Evolutionary conservation across 2,329 filamentous ascomycete genomes (phyloP).

Genomic region (Plenodomus tracheiphilus): DNA sequence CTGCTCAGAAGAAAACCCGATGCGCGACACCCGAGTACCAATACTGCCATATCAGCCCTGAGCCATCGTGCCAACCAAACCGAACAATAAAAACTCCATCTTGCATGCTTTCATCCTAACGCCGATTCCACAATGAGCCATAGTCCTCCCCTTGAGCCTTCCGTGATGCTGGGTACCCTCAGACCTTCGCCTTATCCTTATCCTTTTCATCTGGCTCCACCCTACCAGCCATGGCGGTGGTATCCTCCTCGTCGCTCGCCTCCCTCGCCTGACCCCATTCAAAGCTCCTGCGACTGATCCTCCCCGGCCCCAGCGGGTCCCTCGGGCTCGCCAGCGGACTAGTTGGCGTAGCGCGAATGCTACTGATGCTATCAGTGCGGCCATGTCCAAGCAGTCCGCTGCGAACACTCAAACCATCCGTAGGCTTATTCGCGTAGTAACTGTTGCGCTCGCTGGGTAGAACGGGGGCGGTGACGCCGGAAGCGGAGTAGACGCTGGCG

Average conservation of each 20-base stretch:
- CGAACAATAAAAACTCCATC: too few species aligned
- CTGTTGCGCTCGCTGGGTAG: constrained; percentile 78
- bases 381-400: constrained; percentile 78
- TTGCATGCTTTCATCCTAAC: neutral
- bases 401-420: constrained; percentile 75
- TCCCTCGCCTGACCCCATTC: constrained; percentile 43
- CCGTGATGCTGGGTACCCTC: too few species aligned
- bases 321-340: constrained; percentile 65
- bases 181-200: neutral
- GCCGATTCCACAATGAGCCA: neutral
- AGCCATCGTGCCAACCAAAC: too few species aligned
- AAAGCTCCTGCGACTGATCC: constrained; percentile 38
- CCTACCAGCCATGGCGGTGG: constrained; percentile 1
- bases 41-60: too few species aligned
- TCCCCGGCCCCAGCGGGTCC: constrained; percentile 37
- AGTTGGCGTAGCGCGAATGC: constrained; percentile 60
- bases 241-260: constrained; percentile 33
- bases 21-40: too few species aligned
- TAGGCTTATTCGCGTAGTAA: constrained; percentile 66
- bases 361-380: constrained; percentile 79
- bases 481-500: constrained; percentile 80
- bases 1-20: too few species aligned
- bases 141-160: too few species aligned
- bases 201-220: neutral
- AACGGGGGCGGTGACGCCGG: constrained; percentile 63